These are phyloP conservation scores for Diplodia seriata DNA, from an alignment of 2,329 filamentous ascomycete species.

Conservation along the genomic window DNA sequence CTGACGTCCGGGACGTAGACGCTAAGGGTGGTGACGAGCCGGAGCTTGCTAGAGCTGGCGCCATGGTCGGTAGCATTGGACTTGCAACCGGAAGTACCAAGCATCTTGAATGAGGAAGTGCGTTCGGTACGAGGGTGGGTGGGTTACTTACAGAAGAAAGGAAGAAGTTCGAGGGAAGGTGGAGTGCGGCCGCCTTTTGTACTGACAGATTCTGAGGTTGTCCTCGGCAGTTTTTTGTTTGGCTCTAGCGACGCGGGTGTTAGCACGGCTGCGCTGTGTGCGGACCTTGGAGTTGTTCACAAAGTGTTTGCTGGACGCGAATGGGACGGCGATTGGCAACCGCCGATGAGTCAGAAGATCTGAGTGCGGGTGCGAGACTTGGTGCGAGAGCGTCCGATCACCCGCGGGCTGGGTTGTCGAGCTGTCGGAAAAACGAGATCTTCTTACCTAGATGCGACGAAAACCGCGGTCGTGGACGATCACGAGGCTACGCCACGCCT, in stretches of 20 bases:
- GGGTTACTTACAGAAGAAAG: conserved; percentile 2
- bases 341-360: background rate
- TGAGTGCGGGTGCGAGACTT: background rate
- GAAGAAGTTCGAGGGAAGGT: background rate
- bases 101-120: background rate
- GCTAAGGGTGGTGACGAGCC: no score
- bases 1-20: no score
- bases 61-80: background rate
- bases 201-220: no score
- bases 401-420: no score
- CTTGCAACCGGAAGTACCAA: background rate
- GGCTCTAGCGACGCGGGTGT: background rate
- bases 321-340: background rate
- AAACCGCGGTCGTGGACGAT: background rate
- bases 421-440: background rate
- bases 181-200: background rate
- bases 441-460: background rate
- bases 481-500: background rate
- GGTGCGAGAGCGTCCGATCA: background rate
- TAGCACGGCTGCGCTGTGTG: background rate
- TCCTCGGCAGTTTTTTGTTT: background rate
- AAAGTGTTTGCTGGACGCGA: background rate
- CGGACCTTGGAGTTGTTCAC: background rate
- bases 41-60: background rate
- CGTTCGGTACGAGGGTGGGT: background rate